phyloP scores from a whole-genome alignment of 305 asterid species.

The Ilex paraguariensis region DNA sequence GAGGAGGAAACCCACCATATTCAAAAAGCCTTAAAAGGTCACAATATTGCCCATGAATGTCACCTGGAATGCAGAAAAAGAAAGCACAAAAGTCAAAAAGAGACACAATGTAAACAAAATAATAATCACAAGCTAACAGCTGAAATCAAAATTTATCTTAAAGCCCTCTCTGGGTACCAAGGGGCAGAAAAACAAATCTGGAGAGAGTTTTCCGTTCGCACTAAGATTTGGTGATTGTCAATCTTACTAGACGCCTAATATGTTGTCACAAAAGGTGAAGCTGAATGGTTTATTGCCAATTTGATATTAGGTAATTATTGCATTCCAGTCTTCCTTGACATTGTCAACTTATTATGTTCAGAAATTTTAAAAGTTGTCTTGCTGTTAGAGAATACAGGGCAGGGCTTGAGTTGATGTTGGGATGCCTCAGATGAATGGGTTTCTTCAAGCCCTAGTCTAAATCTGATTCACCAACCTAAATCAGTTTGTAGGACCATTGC shows the following conservation, averaged over 20 bases:
- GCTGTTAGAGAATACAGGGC: too few relatives aligned
- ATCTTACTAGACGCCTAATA: too few relatives aligned
- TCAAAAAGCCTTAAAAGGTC: constrained; percentile 78
- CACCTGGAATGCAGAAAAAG: constrained; percentile 43
- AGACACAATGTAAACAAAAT: neutral
- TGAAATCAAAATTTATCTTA: constrained; percentile 1
- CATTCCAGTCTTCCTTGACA: too few relatives aligned
- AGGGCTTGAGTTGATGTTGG: too few relatives aligned
- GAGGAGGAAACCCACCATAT: constrained; percentile 72
- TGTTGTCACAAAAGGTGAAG: neutral
- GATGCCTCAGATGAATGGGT: too few relatives aligned
- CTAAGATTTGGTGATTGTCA: too few relatives aligned
- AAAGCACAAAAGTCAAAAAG: constrained; percentile 4
- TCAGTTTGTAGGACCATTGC: too few relatives aligned
- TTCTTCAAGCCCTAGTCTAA: too few relatives aligned
- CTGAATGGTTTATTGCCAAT: neutral
- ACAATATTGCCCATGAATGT: constrained; percentile 75
- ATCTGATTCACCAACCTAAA: too few relatives aligned
- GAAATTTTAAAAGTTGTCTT: too few relatives aligned
- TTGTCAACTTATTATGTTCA: too few relatives aligned
- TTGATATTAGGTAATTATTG: too few relatives aligned
- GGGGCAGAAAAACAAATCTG: neutral
- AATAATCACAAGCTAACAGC: constrained; percentile 2
- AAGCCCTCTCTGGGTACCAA: neutral
- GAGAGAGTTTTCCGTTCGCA: neutral